A percentile compares a stretch with the other conserved stretches of the same genome.
Evolutionary conservation across 2,329 filamentous ascomycete species (phyloP).

Genomic region (Biscogniauxia mediterranea): DNA sequence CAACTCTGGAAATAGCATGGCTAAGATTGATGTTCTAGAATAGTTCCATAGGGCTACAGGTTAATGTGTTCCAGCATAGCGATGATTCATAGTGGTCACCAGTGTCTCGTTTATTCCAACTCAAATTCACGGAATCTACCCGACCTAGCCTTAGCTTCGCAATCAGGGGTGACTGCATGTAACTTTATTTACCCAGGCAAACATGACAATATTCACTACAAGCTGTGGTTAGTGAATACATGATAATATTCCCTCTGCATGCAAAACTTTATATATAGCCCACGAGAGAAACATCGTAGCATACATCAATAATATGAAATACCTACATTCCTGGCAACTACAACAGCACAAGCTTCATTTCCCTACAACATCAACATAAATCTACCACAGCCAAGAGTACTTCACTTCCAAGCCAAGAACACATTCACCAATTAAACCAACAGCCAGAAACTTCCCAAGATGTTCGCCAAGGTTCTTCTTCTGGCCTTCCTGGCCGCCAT

Average conservation of each 20-base stretch:
- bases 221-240: neutral
- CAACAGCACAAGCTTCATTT: too few species aligned
- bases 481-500: slow-evolving; percentile 7
- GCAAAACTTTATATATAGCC: neutral
- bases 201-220: neutral
- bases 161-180: too few species aligned
- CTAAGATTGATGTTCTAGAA: neutral
- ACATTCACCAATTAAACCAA: neutral
- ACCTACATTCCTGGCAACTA: too few species aligned
- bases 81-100: too few species aligned
- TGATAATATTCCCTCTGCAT: neutral
- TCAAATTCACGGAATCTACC: too few species aligned
- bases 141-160: too few species aligned
- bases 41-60: too few species aligned
- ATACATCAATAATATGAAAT: neutral
- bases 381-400: neutral
- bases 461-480: neutral
- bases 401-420: neutral
- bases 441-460: neutral
- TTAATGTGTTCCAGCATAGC: too few species aligned
- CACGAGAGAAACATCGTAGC: neutral
- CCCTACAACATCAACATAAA: neutral
- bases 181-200: neutral
- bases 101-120: too few species aligned
- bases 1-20: neutral